Base-by-base conservation (phyloP, 352 stramenopile species). In the Thalassiosira ordinaria region DNA sequence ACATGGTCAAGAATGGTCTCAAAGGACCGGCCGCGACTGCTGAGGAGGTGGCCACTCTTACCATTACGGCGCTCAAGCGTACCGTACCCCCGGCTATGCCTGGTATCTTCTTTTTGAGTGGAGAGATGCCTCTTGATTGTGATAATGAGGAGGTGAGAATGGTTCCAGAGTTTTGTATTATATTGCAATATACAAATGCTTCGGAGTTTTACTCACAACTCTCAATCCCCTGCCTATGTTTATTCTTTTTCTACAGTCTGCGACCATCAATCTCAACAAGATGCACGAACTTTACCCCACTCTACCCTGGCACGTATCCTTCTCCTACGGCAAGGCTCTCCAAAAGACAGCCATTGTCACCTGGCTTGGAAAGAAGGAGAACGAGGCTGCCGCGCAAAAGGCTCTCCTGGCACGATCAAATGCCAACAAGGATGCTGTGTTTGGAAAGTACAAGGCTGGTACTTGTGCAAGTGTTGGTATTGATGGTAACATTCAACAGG, bases 361-460 rank as follows among this genome's bases (percentile, higher is more conserved):
- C 37, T 46, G 37, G 37, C 37, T 46, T 14, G 37, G 37, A 7
- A 46, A 46, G 37, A 46, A 46, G 14, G 37, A 46, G 37, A 46
- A 46, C 14, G 37, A 46, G 14, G 37, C 37, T 14, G 37, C 37
- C 7, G 37, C 37, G 7, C 37, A 46, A 46, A 46, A 46, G 37
- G 37, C 37, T 46, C 37, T 46, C 37, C 7, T 14, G 14, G 37
- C 37, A 14, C 7, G 37, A 14, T 7, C 37, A 14, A 46, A 14
- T 14, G 37, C 37, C 7, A 46, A 46, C 37, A 46, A 14, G 7
- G 37, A 46, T 14, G 37, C 37, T 46, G 37, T 46, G 14, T 46
- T 46, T 46, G 37, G 37, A 14, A 46, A 46, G 37, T 46, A 46
- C 37, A 46, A 46, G 37, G 37, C 37, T 46, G 37, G 37, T 46